These are phyloP conservation scores for Aspergillus fijiensis DNA, from an alignment of 2,329 filamentous ascomycete species.

Conservation along the genomic window DNA sequence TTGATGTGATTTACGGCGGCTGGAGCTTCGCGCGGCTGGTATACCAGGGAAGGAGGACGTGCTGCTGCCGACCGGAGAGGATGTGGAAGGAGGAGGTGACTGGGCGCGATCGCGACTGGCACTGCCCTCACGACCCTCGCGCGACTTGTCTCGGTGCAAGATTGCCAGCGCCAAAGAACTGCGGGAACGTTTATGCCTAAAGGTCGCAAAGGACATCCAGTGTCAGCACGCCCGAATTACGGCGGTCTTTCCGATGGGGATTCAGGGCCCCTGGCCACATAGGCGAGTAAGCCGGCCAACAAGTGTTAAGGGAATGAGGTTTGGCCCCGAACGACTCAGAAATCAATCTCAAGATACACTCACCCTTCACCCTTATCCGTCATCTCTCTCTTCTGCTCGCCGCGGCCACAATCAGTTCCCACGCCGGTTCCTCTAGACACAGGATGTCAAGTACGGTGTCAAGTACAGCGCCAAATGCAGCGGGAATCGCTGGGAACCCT, in stretches of 20 bases:
- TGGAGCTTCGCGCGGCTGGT: conserved; percentile 33
- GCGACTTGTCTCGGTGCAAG: conserved; percentile 54
- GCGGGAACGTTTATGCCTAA: conserved; percentile 55
- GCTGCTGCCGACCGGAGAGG: conserved; percentile 26
- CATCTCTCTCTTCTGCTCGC: conserved; percentile 23
- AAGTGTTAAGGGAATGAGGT: background rate
- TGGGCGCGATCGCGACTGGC: conserved; percentile 22
- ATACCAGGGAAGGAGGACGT: conserved; percentile 28
- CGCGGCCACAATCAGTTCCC: conserved; percentile 9
- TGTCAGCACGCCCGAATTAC: conserved; percentile 26
- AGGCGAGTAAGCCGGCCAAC: background rate
- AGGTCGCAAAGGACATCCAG: conserved; percentile 26
- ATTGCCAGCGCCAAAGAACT: conserved; percentile 55
- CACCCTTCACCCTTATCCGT: conserved; percentile 34
- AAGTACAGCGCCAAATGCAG: background rate
- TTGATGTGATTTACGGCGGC: conserved; percentile 30
- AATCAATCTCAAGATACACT: conserved; percentile 16
- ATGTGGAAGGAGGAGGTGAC: conserved; percentile 28
- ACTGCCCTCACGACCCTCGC: conserved; percentile 37
- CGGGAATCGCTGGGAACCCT: background rate
- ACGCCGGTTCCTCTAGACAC: background rate
- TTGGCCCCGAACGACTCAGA: conserved; percentile 20
- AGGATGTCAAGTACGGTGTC: background rate
- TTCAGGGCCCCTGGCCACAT: background rate
- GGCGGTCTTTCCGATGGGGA: background rate